Base-by-base conservation (phyloP, 768 basidiomycete species). In the Tulasnella sp. region DNA sequence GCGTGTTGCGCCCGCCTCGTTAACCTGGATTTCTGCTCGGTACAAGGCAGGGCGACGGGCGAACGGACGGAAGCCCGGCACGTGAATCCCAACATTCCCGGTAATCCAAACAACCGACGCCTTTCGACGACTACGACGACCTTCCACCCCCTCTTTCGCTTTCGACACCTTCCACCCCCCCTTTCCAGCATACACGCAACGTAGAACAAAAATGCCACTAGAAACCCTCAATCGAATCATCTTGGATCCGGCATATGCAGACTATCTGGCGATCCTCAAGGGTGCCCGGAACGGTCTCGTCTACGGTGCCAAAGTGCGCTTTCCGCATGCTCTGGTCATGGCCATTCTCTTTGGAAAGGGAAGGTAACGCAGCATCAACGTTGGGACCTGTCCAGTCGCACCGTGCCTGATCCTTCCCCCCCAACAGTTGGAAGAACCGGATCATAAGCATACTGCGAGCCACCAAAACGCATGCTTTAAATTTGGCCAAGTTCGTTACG, bases 301-400 rank as follows among this genome's bases (percentile, higher is more conserved):
- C 9, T 85, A 84, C 72, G 85, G 84, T 50, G 93, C 93, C 83
- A 96, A 96, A 87, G 93, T 97, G 82, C 88, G 96, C 64, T 97
- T 97, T 84, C 97, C 97, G 54, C 97, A 99, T 89, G 97, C 97
- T 1, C 88, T 99, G 41, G 93, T 99, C 75, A 98, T 98, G 97
- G 94, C 96, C 34, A 90, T 98, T 81, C 88, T 99, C 60, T 99
- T 98, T 84, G 96, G 96, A 44, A 90, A 93, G 74, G 96, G 96
- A 88, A 91, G 94, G 96, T 98, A 83, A 75, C 60, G 54, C 20
- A 41, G 16, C 60, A 58, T 64, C 42, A 22, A 28, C n/a, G 40
- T 31, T 46, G 28, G 42, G 28, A n/a, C 48, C 37, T 37, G 37
- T 37, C 37, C 37, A 37, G 37, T 22, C 34, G 44, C 72, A 24